A percentile compares a stretch with the other conserved stretches of the same genome.
phyloP scores from a whole-genome alignment of 2,329 filamentous ascomycete genomes.

The Aspergillus flavus region DNA sequence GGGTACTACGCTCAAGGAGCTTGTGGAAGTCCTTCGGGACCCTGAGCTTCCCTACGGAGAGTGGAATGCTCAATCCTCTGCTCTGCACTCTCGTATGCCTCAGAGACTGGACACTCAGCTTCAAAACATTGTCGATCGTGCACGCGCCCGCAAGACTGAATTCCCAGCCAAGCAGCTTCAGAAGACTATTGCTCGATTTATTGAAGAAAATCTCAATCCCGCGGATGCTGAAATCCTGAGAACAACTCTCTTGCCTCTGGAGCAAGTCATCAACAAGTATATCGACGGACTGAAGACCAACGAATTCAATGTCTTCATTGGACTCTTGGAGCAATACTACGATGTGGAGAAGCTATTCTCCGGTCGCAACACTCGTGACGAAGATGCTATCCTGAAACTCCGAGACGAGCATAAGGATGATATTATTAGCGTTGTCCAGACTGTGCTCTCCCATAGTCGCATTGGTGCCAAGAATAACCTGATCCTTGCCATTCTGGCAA shows the following conservation, averaged over 20 bases:
- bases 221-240: conserved; percentile 74
- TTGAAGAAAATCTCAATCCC: conserved; percentile 79
- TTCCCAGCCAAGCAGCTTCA: conserved; percentile 88
- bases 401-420: conserved; percentile 97
- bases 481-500: conserved; percentile 84
- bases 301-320: conserved; percentile 80
- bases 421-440: conserved; percentile 79
- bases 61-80: conserved; percentile 94
- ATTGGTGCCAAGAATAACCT: conserved; percentile 94
- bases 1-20: conserved; percentile 79
- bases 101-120: conserved; percentile 85
- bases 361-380: conserved; percentile 79
- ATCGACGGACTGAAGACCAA: conserved; percentile 85
- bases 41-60: conserved; percentile 93
- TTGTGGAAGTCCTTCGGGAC: conserved; percentile 87
- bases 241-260: conserved; percentile 72
- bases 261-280: conserved; percentile 77
- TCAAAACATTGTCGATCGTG: conserved; percentile 81
- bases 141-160: conserved; percentile 75
- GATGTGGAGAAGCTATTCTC: conserved; percentile 86
- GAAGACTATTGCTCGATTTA: conserved; percentile 83
- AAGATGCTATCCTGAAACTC: conserved; percentile 89
- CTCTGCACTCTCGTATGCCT: conserved; percentile 95
- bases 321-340: conserved; percentile 79
- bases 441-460: conserved; percentile 89